These are phyloP conservation scores for Sporothrix dimorphospora DNA, from an alignment of 2,329 filamentous ascomycete genomes.

Conservation along the genomic window DNA sequence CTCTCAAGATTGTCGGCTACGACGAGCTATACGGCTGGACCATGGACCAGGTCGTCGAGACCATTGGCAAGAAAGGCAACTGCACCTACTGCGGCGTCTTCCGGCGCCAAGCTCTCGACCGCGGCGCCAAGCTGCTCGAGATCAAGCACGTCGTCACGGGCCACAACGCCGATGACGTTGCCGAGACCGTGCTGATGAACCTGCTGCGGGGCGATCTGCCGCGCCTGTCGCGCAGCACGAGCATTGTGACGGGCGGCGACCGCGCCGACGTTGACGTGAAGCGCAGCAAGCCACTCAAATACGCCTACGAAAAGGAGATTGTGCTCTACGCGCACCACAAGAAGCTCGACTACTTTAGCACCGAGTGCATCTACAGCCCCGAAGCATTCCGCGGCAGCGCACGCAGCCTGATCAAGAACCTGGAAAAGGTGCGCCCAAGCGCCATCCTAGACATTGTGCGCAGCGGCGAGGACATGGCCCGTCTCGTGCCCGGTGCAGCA, in stretches of 20 bases:
- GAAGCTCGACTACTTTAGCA: slow-evolving; percentile 96
- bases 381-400: slow-evolving; percentile 95
- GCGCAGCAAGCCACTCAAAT: slow-evolving; percentile 94
- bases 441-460: slow-evolving; percentile 93
- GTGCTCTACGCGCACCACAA: slow-evolving; percentile 97
- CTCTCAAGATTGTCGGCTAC: slow-evolving; percentile 89
- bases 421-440: slow-evolving; percentile 90
- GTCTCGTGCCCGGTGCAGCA: slow-evolving; percentile 69
- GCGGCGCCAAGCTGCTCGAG: slow-evolving; percentile 82
- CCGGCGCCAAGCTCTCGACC: slow-evolving; percentile 87
- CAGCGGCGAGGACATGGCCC: slow-evolving; percentile 95
- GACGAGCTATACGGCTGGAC: slow-evolving; percentile 96
- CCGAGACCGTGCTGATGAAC: slow-evolving; percentile 98
- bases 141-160: slow-evolving; percentile 96
- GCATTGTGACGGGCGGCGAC: slow-evolving; percentile 78
- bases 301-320: slow-evolving; percentile 98
- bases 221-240: slow-evolving; percentile 83
- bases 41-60: slow-evolving; percentile 97
- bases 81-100: slow-evolving; percentile 99
- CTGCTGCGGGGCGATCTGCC: slow-evolving; percentile 87
- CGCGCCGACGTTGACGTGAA: slow-evolving; percentile 92
- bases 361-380: slow-evolving; percentile 97
- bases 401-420: slow-evolving; percentile 87
- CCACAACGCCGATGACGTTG: slow-evolving; percentile 96
- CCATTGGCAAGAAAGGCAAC: slow-evolving; percentile 96